Evolutionary conservation across 176 grass and related monocot species (phyloP).

Genomic region (Echinochloa phyllopogon): DNA sequence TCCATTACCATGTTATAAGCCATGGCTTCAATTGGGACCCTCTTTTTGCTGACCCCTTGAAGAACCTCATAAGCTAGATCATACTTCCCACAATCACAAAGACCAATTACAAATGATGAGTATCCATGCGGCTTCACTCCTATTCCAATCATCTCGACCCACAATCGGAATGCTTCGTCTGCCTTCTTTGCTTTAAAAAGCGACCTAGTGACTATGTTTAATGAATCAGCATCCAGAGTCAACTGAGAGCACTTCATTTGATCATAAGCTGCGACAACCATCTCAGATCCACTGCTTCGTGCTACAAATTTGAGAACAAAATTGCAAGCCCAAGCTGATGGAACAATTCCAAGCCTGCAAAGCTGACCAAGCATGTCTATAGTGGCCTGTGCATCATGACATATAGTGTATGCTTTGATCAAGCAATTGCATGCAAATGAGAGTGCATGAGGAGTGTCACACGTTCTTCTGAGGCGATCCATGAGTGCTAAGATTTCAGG

Average conservation of each 20-base stretch:
- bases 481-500: slow-evolving; percentile 57
- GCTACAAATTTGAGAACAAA: slow-evolving; percentile 61
- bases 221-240: slow-evolving; percentile 46
- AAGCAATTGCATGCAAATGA: slow-evolving; percentile 55
- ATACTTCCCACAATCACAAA: slow-evolving; percentile 56
- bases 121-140: slow-evolving; percentile 58
- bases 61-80: slow-evolving; percentile 52
- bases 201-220: slow-evolving; percentile 63
- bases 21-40: slow-evolving; percentile 52
- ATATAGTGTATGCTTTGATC: slow-evolving; percentile 54
- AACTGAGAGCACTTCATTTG: slow-evolving; percentile 51
- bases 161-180: slow-evolving; percentile 49
- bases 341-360: slow-evolving; percentile 50
- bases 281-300: slow-evolving; percentile 28
- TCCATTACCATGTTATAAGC: slow-evolving; percentile 78
- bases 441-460: slow-evolving; percentile 29
- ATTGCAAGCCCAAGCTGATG: slow-evolving; percentile 57
- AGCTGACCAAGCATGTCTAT: slow-evolving; percentile 48
- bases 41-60: slow-evolving; percentile 48
- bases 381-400: slow-evolving; percentile 34
- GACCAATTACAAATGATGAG: slow-evolving; percentile 59
- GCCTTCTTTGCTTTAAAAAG: slow-evolving; percentile 55
- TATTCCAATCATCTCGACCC: slow-evolving; percentile 51
- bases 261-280: slow-evolving; percentile 52
- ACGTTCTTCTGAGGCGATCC: slow-evolving; percentile 32